A percentile compares a stretch with the other conserved stretches of the same genome.
Conservation (phyloP, 2,329 filamentous ascomycete genomes). For the Fusarium sp. region DNA sequence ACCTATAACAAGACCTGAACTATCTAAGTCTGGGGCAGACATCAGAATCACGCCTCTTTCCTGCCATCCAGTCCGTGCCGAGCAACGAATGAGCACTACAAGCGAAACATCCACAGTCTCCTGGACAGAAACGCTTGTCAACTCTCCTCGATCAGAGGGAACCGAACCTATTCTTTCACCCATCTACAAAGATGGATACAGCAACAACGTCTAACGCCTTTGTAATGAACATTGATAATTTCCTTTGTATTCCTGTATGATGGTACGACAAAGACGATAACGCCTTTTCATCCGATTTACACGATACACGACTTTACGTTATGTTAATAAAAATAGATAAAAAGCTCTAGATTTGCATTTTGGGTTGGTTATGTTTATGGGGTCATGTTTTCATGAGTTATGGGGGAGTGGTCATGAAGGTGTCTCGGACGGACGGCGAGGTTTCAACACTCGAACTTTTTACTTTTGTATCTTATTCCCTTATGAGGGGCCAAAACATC, state of each 20-base stretch:
- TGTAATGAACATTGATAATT: constrained; percentile 6
- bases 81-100: constrained; percentile 14
- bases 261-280: constrained; percentile 16
- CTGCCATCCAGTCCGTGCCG: neutral
- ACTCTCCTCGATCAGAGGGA: constrained; percentile 7
- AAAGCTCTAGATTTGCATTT: constrained; percentile 15
- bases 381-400: neutral
- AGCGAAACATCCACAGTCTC: constrained; percentile 36
- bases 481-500: neutral
- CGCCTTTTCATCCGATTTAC: constrained; percentile 1
- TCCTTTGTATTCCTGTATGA: constrained; percentile 14
- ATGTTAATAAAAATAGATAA: constrained; percentile 25
- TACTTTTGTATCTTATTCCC: neutral
- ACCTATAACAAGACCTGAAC: neutral
- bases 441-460: neutral
- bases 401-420: neutral
- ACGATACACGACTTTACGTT: constrained; percentile 19
- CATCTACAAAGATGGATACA: constrained; percentile 31
- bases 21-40: neutral
- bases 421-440: neutral
- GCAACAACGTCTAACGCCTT: constrained; percentile 13
- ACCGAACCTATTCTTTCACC: constrained; percentile 22
- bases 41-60: neutral
- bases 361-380: neutral
- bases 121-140: constrained; percentile 24